Conservation (phyloP, 2,329 filamentous ascomycete species). For the Ophiostoma sp. region DNA sequence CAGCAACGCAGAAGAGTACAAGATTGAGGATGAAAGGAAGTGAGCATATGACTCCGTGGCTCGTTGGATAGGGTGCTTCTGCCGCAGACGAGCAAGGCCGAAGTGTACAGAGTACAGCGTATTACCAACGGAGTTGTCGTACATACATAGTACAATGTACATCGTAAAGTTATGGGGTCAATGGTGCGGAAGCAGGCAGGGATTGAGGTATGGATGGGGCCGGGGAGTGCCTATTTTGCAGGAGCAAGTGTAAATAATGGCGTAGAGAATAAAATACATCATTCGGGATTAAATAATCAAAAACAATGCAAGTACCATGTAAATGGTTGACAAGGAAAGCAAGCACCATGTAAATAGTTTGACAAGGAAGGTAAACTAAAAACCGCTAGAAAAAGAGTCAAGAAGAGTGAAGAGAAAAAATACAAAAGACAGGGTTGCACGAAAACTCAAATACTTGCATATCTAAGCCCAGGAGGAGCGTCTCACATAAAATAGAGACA, state of each 20-base stretch:
- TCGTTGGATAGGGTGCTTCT: background rate
- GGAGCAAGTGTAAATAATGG: background rate
- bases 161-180: background rate
- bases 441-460: constrained; percentile 7
- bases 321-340: background rate
- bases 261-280: background rate
- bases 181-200: background rate
- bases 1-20: background rate
- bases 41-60: background rate
- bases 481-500: constrained; percentile 2
- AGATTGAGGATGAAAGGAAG: background rate
- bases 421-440: background rate
- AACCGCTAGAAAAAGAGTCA: background rate
- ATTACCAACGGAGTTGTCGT: background rate
- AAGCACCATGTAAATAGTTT: background rate
- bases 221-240: constrained; percentile 2
- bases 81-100: background rate
- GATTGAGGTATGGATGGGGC: constrained; percentile 1
- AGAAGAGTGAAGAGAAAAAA: background rate
- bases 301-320: too few relatives aligned
- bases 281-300: too few relatives aligned
- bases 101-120: background rate
- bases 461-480: constrained; percentile 1
- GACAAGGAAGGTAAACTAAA: background rate
- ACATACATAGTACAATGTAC: too few relatives aligned